These are phyloP conservation scores for Fraxinus ornus DNA, from an alignment of 305 asterid species.

Conservation along the genomic window DNA sequence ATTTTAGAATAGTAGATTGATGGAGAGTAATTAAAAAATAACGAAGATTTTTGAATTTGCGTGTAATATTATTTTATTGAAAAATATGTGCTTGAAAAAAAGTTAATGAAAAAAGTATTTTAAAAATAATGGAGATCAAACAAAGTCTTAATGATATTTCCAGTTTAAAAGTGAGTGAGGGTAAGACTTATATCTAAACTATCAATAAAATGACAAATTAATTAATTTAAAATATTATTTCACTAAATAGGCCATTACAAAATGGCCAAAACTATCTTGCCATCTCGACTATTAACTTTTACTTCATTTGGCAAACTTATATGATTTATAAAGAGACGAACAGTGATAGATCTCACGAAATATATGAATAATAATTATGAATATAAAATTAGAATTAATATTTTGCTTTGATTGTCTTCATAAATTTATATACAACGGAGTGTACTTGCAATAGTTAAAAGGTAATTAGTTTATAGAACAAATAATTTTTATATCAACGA, in stretches of 20 bases:
- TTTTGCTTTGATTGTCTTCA: background rate
- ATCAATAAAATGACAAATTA: background rate
- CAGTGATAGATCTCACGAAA: background rate
- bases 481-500: background rate
- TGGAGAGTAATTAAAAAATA: background rate
- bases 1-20: too few species aligned
- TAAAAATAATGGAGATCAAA: background rate
- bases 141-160: background rate
- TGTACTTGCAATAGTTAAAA: background rate
- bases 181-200: background rate
- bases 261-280: background rate
- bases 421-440: too few species aligned
- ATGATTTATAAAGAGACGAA: background rate
- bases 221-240: too few species aligned
- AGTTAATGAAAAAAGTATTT: too few species aligned
- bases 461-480: too few species aligned
- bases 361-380: background rate
- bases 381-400: too few species aligned
- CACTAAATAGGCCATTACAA: background rate
- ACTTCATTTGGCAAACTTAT: background rate
- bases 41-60: too few species aligned
- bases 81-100: background rate
- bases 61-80: too few species aligned
- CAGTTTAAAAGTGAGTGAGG: background rate
- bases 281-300: background rate